Percentiles rank a stretch among this genome's conserved stretches.
Evolutionary conservation across 2,329 filamentous ascomycete species (phyloP).

Genomic region (Neonectria ditissima): DNA sequence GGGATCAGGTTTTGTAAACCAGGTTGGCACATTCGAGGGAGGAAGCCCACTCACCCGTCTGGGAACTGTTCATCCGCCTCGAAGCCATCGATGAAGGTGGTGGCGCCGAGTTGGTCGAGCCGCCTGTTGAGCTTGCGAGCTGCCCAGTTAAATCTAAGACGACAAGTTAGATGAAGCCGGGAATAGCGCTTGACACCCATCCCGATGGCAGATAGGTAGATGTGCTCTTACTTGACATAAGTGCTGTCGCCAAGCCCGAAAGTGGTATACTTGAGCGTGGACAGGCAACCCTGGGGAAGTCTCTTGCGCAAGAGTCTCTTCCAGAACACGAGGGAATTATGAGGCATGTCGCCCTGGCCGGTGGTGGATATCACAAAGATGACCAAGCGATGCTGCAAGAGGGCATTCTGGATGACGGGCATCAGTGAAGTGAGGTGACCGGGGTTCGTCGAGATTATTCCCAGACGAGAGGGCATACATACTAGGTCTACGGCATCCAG

Average conservation of each 20-base stretch:
- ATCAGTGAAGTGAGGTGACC: constrained; percentile 31
- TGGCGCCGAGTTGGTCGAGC: constrained; percentile 84
- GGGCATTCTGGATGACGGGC: constrained; percentile 56
- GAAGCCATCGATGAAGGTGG: constrained; percentile 79
- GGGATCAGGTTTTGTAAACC: neutral
- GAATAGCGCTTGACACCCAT: neutral
- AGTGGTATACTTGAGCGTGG: constrained; percentile 78
- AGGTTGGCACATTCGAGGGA: neutral
- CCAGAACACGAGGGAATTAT: constrained; percentile 87
- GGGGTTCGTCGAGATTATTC: no score
- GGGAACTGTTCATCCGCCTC: constrained; percentile 95
- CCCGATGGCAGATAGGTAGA: neutral
- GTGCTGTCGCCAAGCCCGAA: constrained; percentile 96
- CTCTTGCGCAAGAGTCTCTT: constrained; percentile 83
- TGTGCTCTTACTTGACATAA: constrained; percentile 79
- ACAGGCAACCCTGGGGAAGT: constrained; percentile 77
- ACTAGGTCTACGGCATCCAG: constrained; percentile 83
- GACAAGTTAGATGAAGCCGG: constrained; percentile 7
- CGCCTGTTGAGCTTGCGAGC: constrained; percentile 89
- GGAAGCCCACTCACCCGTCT: constrained; percentile 75
- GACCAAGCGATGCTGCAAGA: constrained; percentile 68
- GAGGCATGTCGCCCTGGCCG: constrained; percentile 92
- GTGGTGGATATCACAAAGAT: constrained; percentile 92
- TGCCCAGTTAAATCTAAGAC: constrained; percentile 86
- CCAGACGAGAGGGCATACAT: constrained; percentile 65